Evolutionary conservation across 148 eudicot genomes (phyloP).

Genomic region (Pouteria glomerata): DNA sequence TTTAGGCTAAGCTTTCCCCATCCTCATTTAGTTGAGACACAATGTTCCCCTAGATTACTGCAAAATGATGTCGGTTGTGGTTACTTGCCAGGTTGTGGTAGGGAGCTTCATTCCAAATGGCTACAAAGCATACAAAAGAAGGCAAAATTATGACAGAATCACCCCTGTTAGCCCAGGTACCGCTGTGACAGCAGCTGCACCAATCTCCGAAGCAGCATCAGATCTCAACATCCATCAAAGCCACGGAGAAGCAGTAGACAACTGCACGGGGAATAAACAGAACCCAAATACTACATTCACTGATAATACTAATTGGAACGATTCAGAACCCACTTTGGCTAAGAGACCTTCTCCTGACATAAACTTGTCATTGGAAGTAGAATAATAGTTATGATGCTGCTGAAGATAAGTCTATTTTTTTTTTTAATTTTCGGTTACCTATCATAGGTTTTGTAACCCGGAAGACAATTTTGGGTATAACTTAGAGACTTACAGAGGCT

Average conservation of each 20-base stretch:
- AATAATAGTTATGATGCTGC: constrained; percentile 17
- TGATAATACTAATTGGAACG: constrained; percentile 27
- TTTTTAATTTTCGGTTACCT: background rate
- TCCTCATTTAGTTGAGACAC: too few relatives aligned
- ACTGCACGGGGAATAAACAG: constrained; percentile 27
- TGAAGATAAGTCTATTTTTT: background rate
- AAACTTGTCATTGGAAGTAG: constrained; percentile 25
- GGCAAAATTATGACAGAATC: constrained; percentile 26
- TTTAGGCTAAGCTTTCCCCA: too few relatives aligned
- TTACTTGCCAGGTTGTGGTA: constrained; percentile 43
- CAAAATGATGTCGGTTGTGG: background rate
- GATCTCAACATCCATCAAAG: constrained; percentile 1
- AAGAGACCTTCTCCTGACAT: constrained; percentile 37
- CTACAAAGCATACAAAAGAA: constrained; percentile 35
- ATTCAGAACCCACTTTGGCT: constrained; percentile 17
- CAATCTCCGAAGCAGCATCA: constrained; percentile 41
- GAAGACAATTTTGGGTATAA: constrained; percentile 4
- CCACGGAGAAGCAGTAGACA: constrained; percentile 36
- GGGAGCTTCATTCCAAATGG: constrained; percentile 53
- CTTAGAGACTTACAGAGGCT: constrained; percentile 9
- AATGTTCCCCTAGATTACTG: too few relatives aligned
- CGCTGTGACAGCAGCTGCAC: constrained; percentile 33
- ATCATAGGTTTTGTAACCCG: background rate
- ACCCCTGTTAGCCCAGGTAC: constrained; percentile 8
- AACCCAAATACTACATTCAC: constrained; percentile 33